Percentiles rank a stretch among this genome's conserved stretches.
Evolutionary conservation across 2,329 filamentous ascomycete genomes (phyloP).

Genomic region (Clonostachys byssicola): DNA sequence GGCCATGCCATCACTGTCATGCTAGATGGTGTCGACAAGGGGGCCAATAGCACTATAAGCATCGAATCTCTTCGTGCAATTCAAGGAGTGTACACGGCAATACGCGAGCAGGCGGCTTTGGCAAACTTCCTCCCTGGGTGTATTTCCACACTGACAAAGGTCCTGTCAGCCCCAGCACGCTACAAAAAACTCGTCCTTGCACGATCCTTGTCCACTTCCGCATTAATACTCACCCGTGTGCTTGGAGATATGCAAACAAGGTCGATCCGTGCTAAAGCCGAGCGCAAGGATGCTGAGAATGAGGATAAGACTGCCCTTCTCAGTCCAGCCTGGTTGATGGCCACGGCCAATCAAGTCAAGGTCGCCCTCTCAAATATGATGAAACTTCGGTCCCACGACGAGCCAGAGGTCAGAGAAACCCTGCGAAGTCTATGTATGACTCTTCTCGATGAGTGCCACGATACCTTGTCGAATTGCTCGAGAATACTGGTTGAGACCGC

Average conservation of each 20-base stretch:
- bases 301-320: conserved; percentile 28
- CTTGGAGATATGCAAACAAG: conserved; percentile 54
- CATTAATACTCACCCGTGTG: conserved; percentile 46
- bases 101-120: conserved; percentile 70
- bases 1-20: conserved; percentile 80
- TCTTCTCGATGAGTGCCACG: conserved; percentile 74
- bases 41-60: conserved; percentile 64
- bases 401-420: conserved; percentile 62
- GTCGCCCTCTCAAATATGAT: conserved; percentile 75
- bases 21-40: conserved; percentile 67
- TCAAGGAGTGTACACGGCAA: conserved; percentile 52
- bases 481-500: conserved; percentile 77
- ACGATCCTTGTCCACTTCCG: conserved; percentile 54
- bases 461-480: conserved; percentile 64
- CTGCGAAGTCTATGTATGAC: conserved; percentile 69
- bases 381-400: conserved; percentile 68
- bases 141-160: conserved; percentile 74
- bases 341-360: conserved; percentile 77
- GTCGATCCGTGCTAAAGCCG: conserved; percentile 31
- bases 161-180: conserved; percentile 64
- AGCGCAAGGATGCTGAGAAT: conserved; percentile 11
- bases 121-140: conserved; percentile 86
- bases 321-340: conserved; percentile 66
- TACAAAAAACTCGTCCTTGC: conserved; percentile 57
- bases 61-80: conserved; percentile 65